Percentiles rank a stretch among this genome's conserved stretches.
Evolutionary conservation across 768 basidiomycete species (phyloP).

Genomic region (Steccherinum ochraceum): DNA sequence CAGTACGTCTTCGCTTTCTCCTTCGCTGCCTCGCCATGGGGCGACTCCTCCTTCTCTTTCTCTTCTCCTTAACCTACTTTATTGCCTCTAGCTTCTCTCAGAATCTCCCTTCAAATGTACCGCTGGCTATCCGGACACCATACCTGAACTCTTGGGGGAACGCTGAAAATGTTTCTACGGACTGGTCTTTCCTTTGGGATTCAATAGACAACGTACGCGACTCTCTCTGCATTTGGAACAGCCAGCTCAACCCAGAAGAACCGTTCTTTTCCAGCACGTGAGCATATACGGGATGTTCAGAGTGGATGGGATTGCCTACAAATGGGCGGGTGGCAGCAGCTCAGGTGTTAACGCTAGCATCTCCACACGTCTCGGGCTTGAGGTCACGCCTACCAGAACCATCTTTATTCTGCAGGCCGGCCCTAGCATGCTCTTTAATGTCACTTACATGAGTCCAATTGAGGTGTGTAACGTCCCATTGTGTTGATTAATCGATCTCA

Average conservation of each 20-base stretch:
- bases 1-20: background rate
- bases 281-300: slow-evolving; percentile 6
- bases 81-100: background rate
- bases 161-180: slow-evolving; percentile 8
- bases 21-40: background rate
- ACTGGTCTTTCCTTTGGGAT: background rate
- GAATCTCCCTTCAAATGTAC: slow-evolving; percentile 10
- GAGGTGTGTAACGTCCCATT: slow-evolving; percentile 24
- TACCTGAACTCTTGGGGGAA: slow-evolving; percentile 18
- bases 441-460: slow-evolving; percentile 33
- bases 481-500: background rate
- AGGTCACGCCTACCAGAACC: slow-evolving; percentile 30
- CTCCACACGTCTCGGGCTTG: background rate
- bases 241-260: no score
- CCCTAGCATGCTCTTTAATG: slow-evolving; percentile 26
- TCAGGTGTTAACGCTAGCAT: background rate
- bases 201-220: background rate
- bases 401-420: slow-evolving; percentile 28
- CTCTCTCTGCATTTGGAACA: no score
- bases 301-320: slow-evolving; percentile 10
- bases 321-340: slow-evolving; percentile 9
- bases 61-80: background rate
- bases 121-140: slow-evolving; percentile 22
- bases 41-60: background rate
- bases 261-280: background rate